Evolutionary conservation across 2,329 filamentous ascomycete species (phyloP), one percentile per base, ranked within the genome.

Genomic region (Pseudogymnoascus sp.): DNA sequence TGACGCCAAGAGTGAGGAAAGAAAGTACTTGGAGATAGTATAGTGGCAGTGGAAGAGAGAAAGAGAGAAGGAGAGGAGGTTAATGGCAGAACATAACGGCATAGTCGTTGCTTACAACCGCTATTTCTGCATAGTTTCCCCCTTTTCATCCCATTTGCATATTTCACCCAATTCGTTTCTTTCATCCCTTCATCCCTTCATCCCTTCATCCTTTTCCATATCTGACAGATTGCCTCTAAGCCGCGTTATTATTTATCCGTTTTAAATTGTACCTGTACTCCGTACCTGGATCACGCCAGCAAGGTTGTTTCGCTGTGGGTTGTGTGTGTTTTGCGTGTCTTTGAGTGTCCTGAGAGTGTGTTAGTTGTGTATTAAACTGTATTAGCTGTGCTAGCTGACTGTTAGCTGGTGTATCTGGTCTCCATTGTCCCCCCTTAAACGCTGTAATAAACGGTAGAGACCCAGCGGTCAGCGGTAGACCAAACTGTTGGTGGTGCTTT

Each of bases 241-340:
- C 48, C 45, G 48, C 48, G 48, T 33, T 55, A 55, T 55, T 21
- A 33, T 55, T 55, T 55, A 55, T 55, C 48, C 48, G 27, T 55
- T 8, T 21, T 31, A n/a, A 45, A 25, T 5, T 25, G 21, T 13
- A 45, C 40, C n/a, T 5, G 45, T 55, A 10, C 45, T 4, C 10
- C 27, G 27, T 55, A 18, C n/a, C n/a, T 55, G 48, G 31, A 55
- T 29, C 48, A 55, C n/a, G 48, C 48, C 48, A 55, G n/a, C 48
- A 55, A 55, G 48, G 48, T 33, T 55, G 48, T 55, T 55, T 55
- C n/a, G 40, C 12, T 45, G 40, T 45, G 21, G 21, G 18, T 42
- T 42, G 36, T 12, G 8, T 12, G 8, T 10, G 4, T 10, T 35
- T 35, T 35, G 13, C n/a, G 35, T 37, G 33, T 35, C 8, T 35